A percentile compares a stretch with the other conserved stretches of the same genome.
These are phyloP conservation scores for Paraglomus brasilianum DNA, from an alignment of 192 early-diverging fungal genomes.

Conservation along the genomic window DNA sequence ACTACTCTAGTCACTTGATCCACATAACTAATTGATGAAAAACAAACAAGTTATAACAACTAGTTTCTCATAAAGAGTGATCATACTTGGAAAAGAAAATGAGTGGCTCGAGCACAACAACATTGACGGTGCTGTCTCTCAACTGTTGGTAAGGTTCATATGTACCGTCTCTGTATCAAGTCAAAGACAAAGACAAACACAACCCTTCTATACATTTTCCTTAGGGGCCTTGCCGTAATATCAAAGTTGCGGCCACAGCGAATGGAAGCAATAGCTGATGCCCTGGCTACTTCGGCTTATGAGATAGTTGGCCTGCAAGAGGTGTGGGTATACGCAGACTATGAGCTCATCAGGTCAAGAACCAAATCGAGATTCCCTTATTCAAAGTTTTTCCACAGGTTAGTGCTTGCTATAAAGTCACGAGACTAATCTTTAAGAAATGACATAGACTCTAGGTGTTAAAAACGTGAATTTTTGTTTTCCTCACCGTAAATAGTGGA, in stretches of 20 bases:
- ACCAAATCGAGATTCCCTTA: conserved; percentile 33
- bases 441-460: too few species aligned
- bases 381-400: conserved; percentile 44
- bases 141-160: conserved; percentile 52
- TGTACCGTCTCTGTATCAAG: background rate
- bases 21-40: too few species aligned
- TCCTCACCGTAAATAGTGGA: conserved; percentile 30
- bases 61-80: too few species aligned
- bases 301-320: conserved; percentile 51
- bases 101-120: conserved; percentile 32
- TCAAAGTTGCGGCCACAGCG: conserved; percentile 48
- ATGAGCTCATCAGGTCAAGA: conserved; percentile 35
- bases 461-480: conserved; percentile 25
- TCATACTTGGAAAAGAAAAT: background rate
- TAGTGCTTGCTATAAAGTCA: background rate
- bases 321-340: conserved; percentile 45
- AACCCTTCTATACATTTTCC: background rate
- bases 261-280: conserved; percentile 49
- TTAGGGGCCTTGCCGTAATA: conserved; percentile 47
- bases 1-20: too few species aligned
- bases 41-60: too few species aligned
- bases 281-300: conserved; percentile 33
- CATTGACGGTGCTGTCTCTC: conserved; percentile 45
- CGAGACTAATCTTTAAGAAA: background rate
- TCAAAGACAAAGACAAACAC: background rate